Evolutionary conservation across 805 yeast genomes (phyloP), one percentile per base, ranked within the genome.

Genomic region (Kockiozyma suomiensis): DNA sequence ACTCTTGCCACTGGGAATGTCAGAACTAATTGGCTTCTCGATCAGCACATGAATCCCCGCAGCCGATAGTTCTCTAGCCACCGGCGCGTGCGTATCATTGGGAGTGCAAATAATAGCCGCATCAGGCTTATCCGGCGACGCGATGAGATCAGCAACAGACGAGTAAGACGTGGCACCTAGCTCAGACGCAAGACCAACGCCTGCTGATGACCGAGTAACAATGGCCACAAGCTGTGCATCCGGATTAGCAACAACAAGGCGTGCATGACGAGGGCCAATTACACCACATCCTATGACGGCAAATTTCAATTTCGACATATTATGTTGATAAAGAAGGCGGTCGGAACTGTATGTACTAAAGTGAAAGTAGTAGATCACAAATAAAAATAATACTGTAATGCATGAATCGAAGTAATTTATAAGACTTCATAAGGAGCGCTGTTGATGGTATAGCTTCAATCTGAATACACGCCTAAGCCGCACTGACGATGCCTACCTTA

Each of bases 221-320:
- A 32, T 32, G 37, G 37, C 37, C 7, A 32, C 37, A 13, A 32
- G 37, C 37, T 32, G 12, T 32, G 37, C 37, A 7, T 32, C 37
- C 12, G 8, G 28, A 19, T 8, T 10, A 10, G 12, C 47, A 4
- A 5, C 28, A 13, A 40, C 8, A n/a, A 19, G 15, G 6, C 47
- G 7, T 25, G 47, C 47, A 23, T 42, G 47, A 28, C 47, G 47
- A 17, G 47, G 47, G 23, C 47, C 47, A 23, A 42, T 42, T 7
- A 42, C 28, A 4, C 47, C 47, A 6, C 28, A 5, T 5, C 47
- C 28, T 4, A 42, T 19, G 15, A 42, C 26, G 6, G 47, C 47
- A 32, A 32, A 32, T 32, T 32, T 32, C 15, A 42, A 19, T 23
- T 42, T 42, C 12, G 37, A 32, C 13, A 32, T n/a, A n/a, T n/a